A percentile compares a stretch with the other conserved stretches of the same genome.
phyloP scores from a whole-genome alignment of 345 rosid species.

The Brassica carinata region DNA sequence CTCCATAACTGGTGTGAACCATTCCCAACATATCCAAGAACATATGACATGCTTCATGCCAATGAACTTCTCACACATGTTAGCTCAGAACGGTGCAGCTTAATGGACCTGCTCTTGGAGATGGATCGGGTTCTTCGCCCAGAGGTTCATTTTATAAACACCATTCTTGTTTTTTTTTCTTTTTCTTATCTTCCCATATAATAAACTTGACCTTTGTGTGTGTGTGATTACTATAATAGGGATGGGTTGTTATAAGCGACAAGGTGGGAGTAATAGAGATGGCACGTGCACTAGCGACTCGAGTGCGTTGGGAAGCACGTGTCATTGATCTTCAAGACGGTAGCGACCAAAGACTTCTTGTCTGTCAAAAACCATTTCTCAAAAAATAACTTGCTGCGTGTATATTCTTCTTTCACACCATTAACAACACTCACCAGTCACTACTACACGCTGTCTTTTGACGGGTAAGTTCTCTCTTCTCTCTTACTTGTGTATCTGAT shows the following conservation, averaged over 20 bases:
- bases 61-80: conserved; percentile 79
- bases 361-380: conserved; percentile 90
- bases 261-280: conserved; percentile 74
- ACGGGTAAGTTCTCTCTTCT: conserved; percentile 20
- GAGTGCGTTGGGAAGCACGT: conserved; percentile 97
- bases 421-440: conserved; percentile 35
- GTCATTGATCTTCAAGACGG: conserved; percentile 95
- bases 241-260: conserved; percentile 89
- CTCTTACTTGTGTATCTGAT: background rate
- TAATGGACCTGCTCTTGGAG: conserved; percentile 82
- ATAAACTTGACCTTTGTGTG: conserved; percentile 9
- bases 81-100: conserved; percentile 60
- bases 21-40: conserved; percentile 95
- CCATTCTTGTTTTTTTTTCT: background rate
- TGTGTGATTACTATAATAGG: conserved; percentile 46
- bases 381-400: conserved; percentile 52
- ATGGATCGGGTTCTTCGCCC: conserved; percentile 97
- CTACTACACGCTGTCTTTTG: conserved; percentile 21
- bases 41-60: conserved; percentile 97
- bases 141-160: conserved; percentile 58
- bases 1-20: conserved; percentile 98
- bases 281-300: conserved; percentile 74
- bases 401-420: background rate
- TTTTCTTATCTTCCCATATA: background rate
- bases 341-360: conserved; percentile 90